phyloP scores from a whole-genome alignment of 1,284 basidiomycete genomes.

The Tetrapyrgos nigripes region DNA sequence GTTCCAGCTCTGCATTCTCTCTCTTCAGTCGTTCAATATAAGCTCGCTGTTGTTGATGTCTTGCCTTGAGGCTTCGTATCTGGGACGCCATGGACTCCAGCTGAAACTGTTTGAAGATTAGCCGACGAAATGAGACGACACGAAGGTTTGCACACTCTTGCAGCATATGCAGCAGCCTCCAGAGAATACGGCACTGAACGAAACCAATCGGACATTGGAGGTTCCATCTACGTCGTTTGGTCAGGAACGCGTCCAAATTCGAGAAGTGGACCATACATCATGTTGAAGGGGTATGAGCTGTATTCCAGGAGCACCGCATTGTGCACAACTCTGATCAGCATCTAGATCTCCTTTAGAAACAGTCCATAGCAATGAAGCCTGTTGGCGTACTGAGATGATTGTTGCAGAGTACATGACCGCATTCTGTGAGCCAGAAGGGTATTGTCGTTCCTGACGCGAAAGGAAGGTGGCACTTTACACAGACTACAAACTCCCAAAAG shows the following conservation, averaged over 20 bases:
- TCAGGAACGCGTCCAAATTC: neutral
- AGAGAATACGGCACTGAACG: slow-evolving; percentile 62
- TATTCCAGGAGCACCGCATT: slow-evolving; percentile 67
- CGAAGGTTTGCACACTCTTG: slow-evolving; percentile 55
- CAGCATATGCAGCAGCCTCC: slow-evolving; percentile 66
- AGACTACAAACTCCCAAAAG: slow-evolving; percentile 82
- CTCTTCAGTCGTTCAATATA: slow-evolving; percentile 55
- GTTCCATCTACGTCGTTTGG: slow-evolving; percentile 61
- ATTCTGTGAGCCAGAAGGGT: slow-evolving; percentile 87
- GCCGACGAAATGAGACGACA: slow-evolving; percentile 7
- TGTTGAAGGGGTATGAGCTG: slow-evolving; percentile 74
- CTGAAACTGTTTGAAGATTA: slow-evolving; percentile 62
- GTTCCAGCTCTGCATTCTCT: slow-evolving; percentile 60
- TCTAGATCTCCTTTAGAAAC: slow-evolving; percentile 44
- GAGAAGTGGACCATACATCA: slow-evolving; percentile 54
- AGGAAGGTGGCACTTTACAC: slow-evolving; percentile 69
- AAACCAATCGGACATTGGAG: slow-evolving; percentile 83
- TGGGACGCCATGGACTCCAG: slow-evolving; percentile 75
- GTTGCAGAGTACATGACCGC: slow-evolving; percentile 83
- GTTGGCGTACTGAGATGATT: slow-evolving; percentile 73
- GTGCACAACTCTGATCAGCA: slow-evolving; percentile 71
- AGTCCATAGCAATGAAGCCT: neutral
- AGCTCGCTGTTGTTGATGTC: slow-evolving; percentile 57
- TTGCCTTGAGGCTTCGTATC: slow-evolving; percentile 62
- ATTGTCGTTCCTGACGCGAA: slow-evolving; percentile 62